Evolutionary conservation across 2,329 filamentous ascomycete genomes (phyloP), one percentile per base, ranked within the genome.

Genomic region (Ophiobolus disseminans): DNA sequence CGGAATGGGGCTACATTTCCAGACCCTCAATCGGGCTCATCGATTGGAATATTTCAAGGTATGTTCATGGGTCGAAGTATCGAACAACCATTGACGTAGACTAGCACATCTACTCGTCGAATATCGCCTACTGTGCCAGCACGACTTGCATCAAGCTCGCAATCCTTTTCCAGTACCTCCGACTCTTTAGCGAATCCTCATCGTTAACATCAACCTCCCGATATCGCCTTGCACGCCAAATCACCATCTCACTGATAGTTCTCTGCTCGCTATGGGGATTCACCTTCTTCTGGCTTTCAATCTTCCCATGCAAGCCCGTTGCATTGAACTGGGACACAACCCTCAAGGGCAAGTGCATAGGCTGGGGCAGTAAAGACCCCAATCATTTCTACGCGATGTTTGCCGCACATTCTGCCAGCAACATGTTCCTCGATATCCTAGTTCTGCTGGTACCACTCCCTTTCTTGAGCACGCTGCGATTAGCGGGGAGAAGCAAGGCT

Each of bases 141-240:
- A 63, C 72, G 1, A 61, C 68, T 3, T 65, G 72, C 10, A 72
- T 74, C 50, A 74, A 74, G 38, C 57, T 74, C 14, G 59, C 72
- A 2, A 68, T 74, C 16, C 60, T 74, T 3, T 58, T 71, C 30
- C 72, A 74, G 44, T 74, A 73, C 32, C 61, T 68, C 13, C 69
- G 72, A 10, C 57, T 74, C 7, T 73, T 73, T 50, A 56, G 62
- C 10, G 58, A 62, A 42, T 48, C 58, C 13, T 45, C 60, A 8
- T 41, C 52, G 1, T 53, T 49, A 8, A 55, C 47, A 2, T 22
- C 34, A n/a, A 48, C 48, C 2, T 4, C 40, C 2, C 45, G 44
- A 13, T 60, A 57, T 30, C 50, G 45, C 1, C 25, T 58, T 5
- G 63, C 68, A 2, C 54, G 57, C 3, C 50, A 45, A 16, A 20